These are phyloP conservation scores for Salvia miltiorrhiza DNA, from an alignment of 257 asterid genomes.

Conservation along the genomic window DNA sequence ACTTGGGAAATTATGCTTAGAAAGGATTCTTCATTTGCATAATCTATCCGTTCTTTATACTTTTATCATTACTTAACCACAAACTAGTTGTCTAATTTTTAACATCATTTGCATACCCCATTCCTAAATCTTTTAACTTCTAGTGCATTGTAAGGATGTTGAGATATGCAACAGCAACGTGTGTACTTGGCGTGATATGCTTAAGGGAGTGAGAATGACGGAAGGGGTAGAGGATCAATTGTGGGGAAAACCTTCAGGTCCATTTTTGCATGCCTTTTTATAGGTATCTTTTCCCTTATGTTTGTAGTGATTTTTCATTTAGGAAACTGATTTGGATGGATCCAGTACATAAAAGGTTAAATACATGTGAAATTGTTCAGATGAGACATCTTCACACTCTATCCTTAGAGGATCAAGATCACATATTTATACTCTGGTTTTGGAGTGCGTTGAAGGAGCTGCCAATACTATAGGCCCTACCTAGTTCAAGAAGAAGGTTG, in stretches of 20 bases:
- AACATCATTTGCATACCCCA: no score
- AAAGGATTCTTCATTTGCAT: no score
- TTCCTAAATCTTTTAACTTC: no score
- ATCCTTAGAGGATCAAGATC: neutral
- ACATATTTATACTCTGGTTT: neutral
- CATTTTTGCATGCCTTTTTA: neutral
- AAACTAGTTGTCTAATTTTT: no score
- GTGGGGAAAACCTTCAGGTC: neutral
- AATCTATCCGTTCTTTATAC: no score
- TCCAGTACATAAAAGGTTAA: no score
- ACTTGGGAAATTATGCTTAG: no score
- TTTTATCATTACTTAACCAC: no score
- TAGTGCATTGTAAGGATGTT: no score
- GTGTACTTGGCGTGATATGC: neutral
- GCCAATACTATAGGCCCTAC: neutral
- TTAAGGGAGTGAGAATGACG: neutral
- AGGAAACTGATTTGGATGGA: no score
- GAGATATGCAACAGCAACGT: no score
- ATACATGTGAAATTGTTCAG: neutral
- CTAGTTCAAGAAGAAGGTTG: neutral
- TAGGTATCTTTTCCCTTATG: neutral
- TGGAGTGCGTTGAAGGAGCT: neutral
- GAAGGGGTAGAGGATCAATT: neutral
- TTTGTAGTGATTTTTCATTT: no score
- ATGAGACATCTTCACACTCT: neutral